phyloP scores from a whole-genome alignment of 148 eudicot genomes.

The Drosera capensis region DNA sequence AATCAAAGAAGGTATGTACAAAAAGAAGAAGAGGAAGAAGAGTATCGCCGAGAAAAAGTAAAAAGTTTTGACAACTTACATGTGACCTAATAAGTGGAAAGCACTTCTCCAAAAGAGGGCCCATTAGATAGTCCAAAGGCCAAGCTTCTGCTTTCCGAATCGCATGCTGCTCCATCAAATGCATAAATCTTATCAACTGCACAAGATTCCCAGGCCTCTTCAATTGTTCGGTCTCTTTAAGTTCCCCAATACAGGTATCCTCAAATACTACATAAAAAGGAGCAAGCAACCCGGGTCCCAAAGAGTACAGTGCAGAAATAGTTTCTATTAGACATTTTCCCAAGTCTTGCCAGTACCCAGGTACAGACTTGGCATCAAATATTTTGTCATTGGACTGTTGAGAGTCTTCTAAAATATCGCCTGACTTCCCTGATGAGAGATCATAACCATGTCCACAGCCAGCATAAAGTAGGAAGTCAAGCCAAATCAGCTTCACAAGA shows the following conservation, averaged over 20 bases:
- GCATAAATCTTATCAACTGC: conserved; percentile 28
- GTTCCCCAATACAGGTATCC: conserved; percentile 38
- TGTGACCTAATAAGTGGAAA: conserved; percentile 40
- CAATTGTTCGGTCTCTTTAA: conserved; percentile 27
- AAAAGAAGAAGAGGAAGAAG: background rate
- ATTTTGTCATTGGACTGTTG: conserved; percentile 15
- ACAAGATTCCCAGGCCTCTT: conserved; percentile 20
- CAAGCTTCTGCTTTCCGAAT: conserved; percentile 52
- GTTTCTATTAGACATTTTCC: conserved; percentile 63
- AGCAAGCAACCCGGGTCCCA: conserved; percentile 31
- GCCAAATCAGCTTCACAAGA: conserved; percentile 61
- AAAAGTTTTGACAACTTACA: conserved; percentile 31
- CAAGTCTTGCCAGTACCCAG: conserved; percentile 31
- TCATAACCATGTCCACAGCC: conserved; percentile 19
- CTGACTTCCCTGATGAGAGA: conserved; percentile 10
- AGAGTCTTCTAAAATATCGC: conserved; percentile 11
- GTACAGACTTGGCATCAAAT: conserved; percentile 24
- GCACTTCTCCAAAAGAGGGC: conserved; percentile 52
- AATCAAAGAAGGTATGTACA: background rate
- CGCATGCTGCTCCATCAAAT: conserved; percentile 38
- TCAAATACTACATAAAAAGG: conserved; percentile 51
- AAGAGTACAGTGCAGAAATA: conserved; percentile 44
- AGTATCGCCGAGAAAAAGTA: background rate
- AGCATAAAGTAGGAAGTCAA: conserved; percentile 27
- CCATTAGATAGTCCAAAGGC: conserved; percentile 58